phyloP scores from a whole-genome alignment of 495 filamentous ascomycete species.

The Penicillium malachiteum region DNA sequence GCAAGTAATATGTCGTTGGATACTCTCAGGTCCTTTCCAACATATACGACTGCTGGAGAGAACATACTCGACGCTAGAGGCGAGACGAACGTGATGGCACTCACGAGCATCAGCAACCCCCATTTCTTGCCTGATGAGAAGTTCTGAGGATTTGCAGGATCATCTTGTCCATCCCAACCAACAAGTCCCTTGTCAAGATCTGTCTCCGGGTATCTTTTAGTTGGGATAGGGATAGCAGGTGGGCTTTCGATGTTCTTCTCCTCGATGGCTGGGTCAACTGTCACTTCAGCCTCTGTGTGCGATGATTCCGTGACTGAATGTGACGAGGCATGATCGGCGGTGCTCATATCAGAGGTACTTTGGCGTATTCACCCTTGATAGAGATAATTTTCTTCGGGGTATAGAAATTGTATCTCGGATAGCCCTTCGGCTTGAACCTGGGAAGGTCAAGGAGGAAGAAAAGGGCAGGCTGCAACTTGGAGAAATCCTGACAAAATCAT shows the following conservation, averaged over 20 bases:
- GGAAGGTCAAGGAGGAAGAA: too few relatives aligned
- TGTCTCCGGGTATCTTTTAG: slow-evolving; percentile 8
- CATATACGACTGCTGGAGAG: slow-evolving; percentile 58
- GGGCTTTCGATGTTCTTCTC: neutral
- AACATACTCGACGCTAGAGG: slow-evolving; percentile 68
- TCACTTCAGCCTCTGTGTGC: neutral
- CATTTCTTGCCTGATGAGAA: slow-evolving; percentile 50
- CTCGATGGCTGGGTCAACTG: neutral
- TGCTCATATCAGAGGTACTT: neutral
- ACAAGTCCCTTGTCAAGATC: slow-evolving; percentile 12
- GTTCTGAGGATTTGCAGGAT: slow-evolving; percentile 70
- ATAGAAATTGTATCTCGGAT: too few relatives aligned
- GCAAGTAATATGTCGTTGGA: slow-evolving; percentile 47
- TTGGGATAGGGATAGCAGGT: neutral
- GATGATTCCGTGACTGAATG: neutral
- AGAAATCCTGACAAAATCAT: too few relatives aligned
- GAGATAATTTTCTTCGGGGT: too few relatives aligned
- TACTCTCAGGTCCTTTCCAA: slow-evolving; percentile 62
- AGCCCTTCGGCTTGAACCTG: too few relatives aligned
- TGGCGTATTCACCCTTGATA: neutral
- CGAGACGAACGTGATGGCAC: slow-evolving; percentile 47
- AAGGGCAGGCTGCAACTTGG: too few relatives aligned
- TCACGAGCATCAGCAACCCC: slow-evolving; percentile 31
- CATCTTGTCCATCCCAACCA: slow-evolving; percentile 40
- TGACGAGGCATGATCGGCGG: neutral